Evolutionary conservation across 805 yeast species (phyloP), one percentile per base, ranked within the genome.

Genomic region (Teunomyces atbi): DNA sequence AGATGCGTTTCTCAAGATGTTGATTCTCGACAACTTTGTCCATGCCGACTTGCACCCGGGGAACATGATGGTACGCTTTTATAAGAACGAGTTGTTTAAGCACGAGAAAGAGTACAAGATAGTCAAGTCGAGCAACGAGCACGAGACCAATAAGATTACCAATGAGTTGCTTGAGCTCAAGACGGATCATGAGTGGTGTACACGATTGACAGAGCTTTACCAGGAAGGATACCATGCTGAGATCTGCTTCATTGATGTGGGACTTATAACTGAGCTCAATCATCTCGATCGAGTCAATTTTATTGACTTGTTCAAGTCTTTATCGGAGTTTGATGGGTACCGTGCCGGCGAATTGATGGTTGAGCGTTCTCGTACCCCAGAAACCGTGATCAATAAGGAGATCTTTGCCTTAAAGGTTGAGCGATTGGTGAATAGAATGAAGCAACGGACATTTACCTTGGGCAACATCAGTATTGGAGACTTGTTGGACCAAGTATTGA

Each of bases 21-120:
- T 94, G 51, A 85, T 94, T 43, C 66, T 92, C 45, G 96, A 94
- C 68, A 91, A 94, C 63, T 94, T 94, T 64, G 89, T 91, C 37
- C 99, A 94, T 64, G 92, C 98, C 0, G 99, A 94, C 68, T 73
- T 94, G 48, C 99, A 94, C 56, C 97, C 99, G 0, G 99, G 99
- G 3, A 94, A 94, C 63, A 88, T 94, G 59, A 80, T 90, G 73
- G 79, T 89, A 6, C 69, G 89, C 41, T 83, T 87, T 56, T 75
- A 83, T 54, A 81, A 81, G 54, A 76, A 71, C 45, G 76, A 71
- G 46, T 46, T 65, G 45, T 66, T 64, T 48, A 66, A 61, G 46
- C 79, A 76, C 48, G 71, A 62, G 45, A 69, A 64, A 47, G 76
- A 71, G 48, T 69, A 71, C 56, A 66, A 66, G 51, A 65, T 71